A percentile compares a stretch with the other conserved stretches of the same genome.
These are phyloP conservation scores for Leucocoprinus leucothites DNA, from an alignment of 768 basidiomycete genomes.

Conservation along the genomic window DNA sequence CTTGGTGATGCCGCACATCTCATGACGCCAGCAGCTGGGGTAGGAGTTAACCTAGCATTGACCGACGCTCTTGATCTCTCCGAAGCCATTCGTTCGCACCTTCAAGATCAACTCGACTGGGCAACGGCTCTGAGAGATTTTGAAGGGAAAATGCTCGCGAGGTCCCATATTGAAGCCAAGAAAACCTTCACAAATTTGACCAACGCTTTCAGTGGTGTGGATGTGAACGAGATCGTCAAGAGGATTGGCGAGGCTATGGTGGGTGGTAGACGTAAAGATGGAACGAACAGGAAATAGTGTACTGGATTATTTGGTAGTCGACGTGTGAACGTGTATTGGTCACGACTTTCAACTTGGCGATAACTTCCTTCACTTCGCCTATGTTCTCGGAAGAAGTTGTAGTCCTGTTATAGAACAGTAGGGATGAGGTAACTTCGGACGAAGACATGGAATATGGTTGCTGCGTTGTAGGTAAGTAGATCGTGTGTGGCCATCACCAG, in stretches of 20 bases:
- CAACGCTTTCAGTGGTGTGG: not conserved
- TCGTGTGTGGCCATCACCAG: too few species aligned
- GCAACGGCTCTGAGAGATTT: not conserved
- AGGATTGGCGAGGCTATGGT: not conserved
- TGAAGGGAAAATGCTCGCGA: constrained; percentile 5
- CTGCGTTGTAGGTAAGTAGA: too few species aligned
- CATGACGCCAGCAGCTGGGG: constrained; percentile 23
- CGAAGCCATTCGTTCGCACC: constrained; percentile 2
- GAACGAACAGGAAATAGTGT: too few species aligned
- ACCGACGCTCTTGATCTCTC: constrained; percentile 20
- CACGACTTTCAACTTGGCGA: too few species aligned
- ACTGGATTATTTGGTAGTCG: too few species aligned
- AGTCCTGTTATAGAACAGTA: too few species aligned
- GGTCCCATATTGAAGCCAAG: not conserved
- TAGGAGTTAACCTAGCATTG: constrained; percentile 23
- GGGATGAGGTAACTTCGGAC: too few species aligned
- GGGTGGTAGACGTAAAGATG: too few species aligned
- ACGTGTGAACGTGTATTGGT: too few species aligned
- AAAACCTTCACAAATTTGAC: not conserved
- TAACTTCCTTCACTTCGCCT: too few species aligned
- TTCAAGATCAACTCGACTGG: not conserved
- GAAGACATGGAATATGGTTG: too few species aligned
- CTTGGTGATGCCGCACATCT: constrained; percentile 25
- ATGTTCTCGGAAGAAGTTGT: too few species aligned
- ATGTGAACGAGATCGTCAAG: not conserved